Conservation (phyloP, 2,329 filamentous ascomycete species). For the Fusarium buharicum region DNA sequence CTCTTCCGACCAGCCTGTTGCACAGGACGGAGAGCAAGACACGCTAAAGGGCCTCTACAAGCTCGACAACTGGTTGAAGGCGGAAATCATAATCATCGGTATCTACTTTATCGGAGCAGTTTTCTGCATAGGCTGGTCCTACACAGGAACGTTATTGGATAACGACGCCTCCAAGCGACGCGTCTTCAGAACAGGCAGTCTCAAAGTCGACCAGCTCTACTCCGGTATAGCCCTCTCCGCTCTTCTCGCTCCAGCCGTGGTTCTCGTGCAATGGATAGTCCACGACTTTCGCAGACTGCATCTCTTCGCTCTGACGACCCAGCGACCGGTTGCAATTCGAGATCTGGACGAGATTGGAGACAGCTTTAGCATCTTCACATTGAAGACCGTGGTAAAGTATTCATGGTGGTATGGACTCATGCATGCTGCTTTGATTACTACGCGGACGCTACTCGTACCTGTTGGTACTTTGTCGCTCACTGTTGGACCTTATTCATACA, state of each 20-base stretch:
- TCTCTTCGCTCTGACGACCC: conserved; percentile 29
- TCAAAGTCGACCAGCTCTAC: conserved; percentile 34
- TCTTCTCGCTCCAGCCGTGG: conserved; percentile 18
- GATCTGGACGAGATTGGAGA: conserved; percentile 36
- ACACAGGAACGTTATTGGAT: conserved; percentile 31
- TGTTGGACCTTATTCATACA: conserved; percentile 26
- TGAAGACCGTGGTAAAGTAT: conserved; percentile 28
- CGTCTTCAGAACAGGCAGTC: conserved; percentile 26
- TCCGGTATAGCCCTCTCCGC: conserved; percentile 34
- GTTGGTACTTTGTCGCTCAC: conserved; percentile 35
- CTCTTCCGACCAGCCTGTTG: neutral
- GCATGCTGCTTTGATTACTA: conserved; percentile 30
- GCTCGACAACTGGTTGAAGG: conserved; percentile 29
- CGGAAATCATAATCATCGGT: conserved; percentile 26
- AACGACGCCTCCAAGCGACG: conserved; percentile 35
- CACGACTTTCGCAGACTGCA: conserved; percentile 37
- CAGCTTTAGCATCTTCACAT: conserved; percentile 27
- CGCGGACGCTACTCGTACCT: conserved; percentile 26
- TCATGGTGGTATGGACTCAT: conserved; percentile 42
- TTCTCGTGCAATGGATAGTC: conserved; percentile 31
- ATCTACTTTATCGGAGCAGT: conserved; percentile 21
- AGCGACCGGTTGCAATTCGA: conserved; percentile 21
- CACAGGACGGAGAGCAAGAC: neutral
- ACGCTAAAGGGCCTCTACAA: conserved; percentile 27
- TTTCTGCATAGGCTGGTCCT: conserved; percentile 26